Base-by-base conservation (phyloP, 495 filamentous ascomycete species). In the Penicillium daleae region DNA sequence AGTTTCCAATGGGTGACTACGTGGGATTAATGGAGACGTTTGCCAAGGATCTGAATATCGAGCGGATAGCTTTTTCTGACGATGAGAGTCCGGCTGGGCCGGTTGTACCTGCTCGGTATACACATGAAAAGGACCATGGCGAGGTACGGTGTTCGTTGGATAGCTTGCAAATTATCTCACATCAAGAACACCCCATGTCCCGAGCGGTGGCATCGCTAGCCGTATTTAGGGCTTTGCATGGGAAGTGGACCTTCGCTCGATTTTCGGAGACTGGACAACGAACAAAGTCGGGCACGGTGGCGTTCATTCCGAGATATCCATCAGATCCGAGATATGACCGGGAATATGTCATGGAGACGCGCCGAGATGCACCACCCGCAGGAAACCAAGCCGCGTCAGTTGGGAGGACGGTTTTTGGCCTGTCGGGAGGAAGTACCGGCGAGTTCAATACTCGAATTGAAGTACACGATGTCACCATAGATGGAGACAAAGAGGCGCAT, bases 1-100 rank as follows among this genome's bases (percentile, higher is more conserved):
- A 93, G 63, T 94, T 90, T 60, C 91, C 90, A 26, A 91, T 92
- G 85, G 86, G 85, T 22, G 92, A 96, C 71, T 94, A 94, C 71
- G 72, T 90, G 17, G 92, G 87, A 52, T 73, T 92, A 3, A 89
- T 96, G 84, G 89, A 93, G 66, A 83, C 86, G 6, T 86, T 92
- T 60, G 80, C 89, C 7, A 59, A 70, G 8, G 82, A 85, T 2
- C 63, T 92, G 15, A 79, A 72, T 0, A 77, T 77, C 6, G 17
- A 29, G 15, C 73, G 74, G 6, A 52, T 53, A 5, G 19, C 29
- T 8, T 48, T 74, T 10, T 52, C 51, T 26, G 22, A 40, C 27
- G 54, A 21, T 8, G 56, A 59, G 0, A 57, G 52, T 26, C 57
- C 64, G 37, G 39, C 51, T 17, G 76, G 76, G 1, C 78, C 79